phyloP scores from a whole-genome alignment of 2,329 filamentous ascomycete species.

The Fusarium nurragi region DNA sequence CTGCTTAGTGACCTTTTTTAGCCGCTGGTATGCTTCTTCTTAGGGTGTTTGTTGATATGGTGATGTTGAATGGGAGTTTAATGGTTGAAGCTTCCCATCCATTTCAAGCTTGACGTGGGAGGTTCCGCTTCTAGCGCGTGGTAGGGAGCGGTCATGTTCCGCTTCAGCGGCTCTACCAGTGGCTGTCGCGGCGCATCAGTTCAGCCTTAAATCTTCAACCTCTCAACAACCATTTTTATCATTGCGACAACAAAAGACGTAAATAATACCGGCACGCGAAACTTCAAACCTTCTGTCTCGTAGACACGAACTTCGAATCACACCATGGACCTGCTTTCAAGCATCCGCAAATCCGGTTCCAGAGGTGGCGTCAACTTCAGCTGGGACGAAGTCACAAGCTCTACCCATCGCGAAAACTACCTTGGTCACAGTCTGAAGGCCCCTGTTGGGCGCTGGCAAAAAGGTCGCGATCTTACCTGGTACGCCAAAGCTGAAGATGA shows the following conservation, averaged over 20 bases:
- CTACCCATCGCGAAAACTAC: constrained; percentile 86
- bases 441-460: constrained; percentile 91
- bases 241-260: not conserved
- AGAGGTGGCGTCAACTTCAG: constrained; percentile 95
- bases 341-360: constrained; percentile 89
- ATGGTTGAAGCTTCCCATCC: constrained; percentile 17
- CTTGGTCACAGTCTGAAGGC: constrained; percentile 93
- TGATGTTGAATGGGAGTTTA: constrained; percentile 14
- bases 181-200: constrained; percentile 14
- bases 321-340: constrained; percentile 90
- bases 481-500: constrained; percentile 65
- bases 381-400: constrained; percentile 93
- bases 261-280: not conserved
- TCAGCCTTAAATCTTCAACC: constrained; percentile 6
- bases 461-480: constrained; percentile 74
- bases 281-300: not conserved
- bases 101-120: constrained; percentile 13
- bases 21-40: no score
- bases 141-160: constrained; percentile 20
- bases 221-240: constrained; percentile 1
- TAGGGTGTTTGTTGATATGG: not conserved
- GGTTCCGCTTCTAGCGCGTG: constrained; percentile 31
- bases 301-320: not conserved
- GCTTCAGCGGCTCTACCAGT: constrained; percentile 22
- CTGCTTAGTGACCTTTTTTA: no score